A percentile compares a stretch with the other conserved stretches of the same genome.
Conservation (phyloP, 108 stramenopile species). For the Stephanodiscus triporus region DNA sequence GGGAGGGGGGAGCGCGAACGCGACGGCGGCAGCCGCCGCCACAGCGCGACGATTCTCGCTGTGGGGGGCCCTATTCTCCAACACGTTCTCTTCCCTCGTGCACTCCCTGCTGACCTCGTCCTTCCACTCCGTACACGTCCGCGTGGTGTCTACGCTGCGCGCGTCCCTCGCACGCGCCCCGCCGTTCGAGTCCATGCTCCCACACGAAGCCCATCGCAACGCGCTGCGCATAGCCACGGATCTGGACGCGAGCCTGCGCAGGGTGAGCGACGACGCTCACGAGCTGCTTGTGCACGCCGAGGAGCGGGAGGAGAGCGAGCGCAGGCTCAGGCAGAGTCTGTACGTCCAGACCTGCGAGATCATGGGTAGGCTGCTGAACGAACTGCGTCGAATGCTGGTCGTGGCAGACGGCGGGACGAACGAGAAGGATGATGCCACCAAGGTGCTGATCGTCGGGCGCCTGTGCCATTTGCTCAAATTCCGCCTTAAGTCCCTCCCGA, state of each 20-base stretch:
- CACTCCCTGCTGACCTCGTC: conserved; percentile 82
- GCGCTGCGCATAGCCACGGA: conserved; percentile 81
- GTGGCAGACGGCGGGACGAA: conserved; percentile 2
- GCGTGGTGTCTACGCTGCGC: conserved; percentile 76
- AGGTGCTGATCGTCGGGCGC: conserved; percentile 82
- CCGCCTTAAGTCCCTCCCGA: conserved; percentile 76
- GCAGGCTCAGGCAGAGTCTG: conserved; percentile 76
- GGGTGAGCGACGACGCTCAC: conserved; percentile 87
- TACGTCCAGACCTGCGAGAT: conserved; percentile 93
- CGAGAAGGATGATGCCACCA: conserved; percentile 64
- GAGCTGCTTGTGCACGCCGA: conserved; percentile 90
- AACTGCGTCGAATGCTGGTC: conserved; percentile 77
- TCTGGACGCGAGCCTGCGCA: conserved; percentile 69
- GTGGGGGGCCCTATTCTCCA: conserved; percentile 84
- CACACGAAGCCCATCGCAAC: conserved; percentile 90
- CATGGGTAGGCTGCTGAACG: conserved; percentile 84
- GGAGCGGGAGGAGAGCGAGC: conserved; percentile 86
- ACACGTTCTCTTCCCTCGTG: conserved; percentile 85
- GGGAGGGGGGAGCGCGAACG: not conserved
- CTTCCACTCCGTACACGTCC: conserved; percentile 83
- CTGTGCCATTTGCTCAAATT: conserved; percentile 86
- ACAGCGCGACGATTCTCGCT: conserved; percentile 68
- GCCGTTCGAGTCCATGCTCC: conserved; percentile 64
- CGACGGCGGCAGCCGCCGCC: not conserved
- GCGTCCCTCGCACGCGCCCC: conserved; percentile 85